phyloP scores from a whole-genome alignment of 2,329 filamentous ascomycete genomes.

The Mycosphaerelloides madeirae region DNA sequence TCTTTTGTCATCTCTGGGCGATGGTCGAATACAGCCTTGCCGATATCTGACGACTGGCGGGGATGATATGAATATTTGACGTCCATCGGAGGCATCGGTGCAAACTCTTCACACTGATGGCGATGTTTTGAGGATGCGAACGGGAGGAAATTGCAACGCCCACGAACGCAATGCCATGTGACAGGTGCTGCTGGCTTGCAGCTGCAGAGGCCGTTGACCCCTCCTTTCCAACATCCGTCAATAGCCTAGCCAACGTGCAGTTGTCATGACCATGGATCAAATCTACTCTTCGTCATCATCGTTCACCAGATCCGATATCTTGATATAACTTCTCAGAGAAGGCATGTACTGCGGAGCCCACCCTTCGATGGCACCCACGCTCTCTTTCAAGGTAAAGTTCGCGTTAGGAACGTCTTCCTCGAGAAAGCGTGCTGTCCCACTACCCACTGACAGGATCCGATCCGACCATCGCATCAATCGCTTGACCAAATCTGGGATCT shows the following conservation, averaged over 20 bases:
- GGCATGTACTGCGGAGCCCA: conserved; percentile 30
- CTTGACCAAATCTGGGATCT: conserved; percentile 31
- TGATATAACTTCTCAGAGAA: conserved; percentile 26
- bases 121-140: too few species aligned
- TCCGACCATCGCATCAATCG: conserved; percentile 32
- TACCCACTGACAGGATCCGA: conserved; percentile 31
- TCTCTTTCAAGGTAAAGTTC: conserved; percentile 25
- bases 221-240: too few species aligned
- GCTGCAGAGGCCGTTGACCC: too few species aligned
- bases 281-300: conserved; percentile 14
- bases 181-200: too few species aligned
- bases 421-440: conserved; percentile 26
- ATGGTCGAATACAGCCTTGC: not conserved
- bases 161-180: too few species aligned
- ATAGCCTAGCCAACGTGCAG: too few species aligned
- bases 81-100: too few species aligned
- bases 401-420: conserved; percentile 26
- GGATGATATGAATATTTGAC: too few species aligned
- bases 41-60: too few species aligned
- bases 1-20: conserved; percentile 1
- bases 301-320: conserved; percentile 26
- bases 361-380: conserved; percentile 27
- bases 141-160: too few species aligned
- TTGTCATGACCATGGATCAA: too few species aligned
- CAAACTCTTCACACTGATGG: too few species aligned